A percentile compares a stretch with the other conserved stretches of the same genome.
phyloP scores from a whole-genome alignment of 2,329 filamentous ascomycete species.

The Akanthomyces muscarius region DNA sequence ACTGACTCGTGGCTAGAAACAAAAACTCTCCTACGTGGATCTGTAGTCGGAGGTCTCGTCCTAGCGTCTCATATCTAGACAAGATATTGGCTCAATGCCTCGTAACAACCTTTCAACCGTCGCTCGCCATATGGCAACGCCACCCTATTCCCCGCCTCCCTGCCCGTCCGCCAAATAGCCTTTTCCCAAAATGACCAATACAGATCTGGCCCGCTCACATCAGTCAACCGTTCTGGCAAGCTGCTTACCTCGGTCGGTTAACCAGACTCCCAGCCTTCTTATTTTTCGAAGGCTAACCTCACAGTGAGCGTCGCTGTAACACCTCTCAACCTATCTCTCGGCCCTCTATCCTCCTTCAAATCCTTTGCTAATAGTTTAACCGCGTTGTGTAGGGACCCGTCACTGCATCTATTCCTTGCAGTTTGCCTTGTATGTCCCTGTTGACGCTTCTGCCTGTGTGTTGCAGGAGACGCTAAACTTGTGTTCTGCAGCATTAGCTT shows the following conservation, averaged over 20 bases:
- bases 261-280: neutral
- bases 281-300: neutral
- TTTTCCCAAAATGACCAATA: neutral
- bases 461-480: conserved; percentile 4
- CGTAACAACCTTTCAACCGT: neutral
- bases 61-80: neutral
- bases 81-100: neutral
- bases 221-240: neutral
- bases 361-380: neutral
- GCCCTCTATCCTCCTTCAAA: neutral
- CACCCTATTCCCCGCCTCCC: neutral
- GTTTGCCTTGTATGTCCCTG: neutral
- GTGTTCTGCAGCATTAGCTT: conserved; percentile 10
- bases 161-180: neutral
- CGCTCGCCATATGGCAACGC: neutral
- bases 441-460: neutral
- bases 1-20: neutral
- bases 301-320: neutral
- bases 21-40: neutral
- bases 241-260: neutral
- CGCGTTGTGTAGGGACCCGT: neutral
- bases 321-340: neutral
- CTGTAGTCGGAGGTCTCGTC: neutral
- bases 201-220: neutral
- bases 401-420: conserved; percentile 3